phyloP scores from a whole-genome alignment of 768 basidiomycete species.

The Rhodotorula paludigena region DNA sequence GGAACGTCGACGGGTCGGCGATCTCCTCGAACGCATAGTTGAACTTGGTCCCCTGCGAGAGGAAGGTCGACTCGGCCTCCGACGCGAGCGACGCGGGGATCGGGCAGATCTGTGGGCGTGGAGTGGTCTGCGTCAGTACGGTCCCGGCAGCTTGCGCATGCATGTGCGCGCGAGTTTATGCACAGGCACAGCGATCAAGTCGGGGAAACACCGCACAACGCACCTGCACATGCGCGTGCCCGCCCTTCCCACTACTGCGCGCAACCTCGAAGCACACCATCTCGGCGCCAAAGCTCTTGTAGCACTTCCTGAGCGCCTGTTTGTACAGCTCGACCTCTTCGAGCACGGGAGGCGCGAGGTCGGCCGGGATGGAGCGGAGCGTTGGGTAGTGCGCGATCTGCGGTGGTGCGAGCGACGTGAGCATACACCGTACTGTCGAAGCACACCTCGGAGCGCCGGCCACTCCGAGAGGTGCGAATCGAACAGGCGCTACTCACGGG shows the following conservation, averaged over 20 bases:
- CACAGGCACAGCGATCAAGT: neutral
- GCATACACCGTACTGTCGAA: neutral
- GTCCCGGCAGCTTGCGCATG: too few relatives aligned
- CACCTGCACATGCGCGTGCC: constrained; percentile 88
- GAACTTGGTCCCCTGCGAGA: constrained; percentile 60
- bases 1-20: constrained; percentile 57
- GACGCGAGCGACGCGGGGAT: constrained; percentile 62
- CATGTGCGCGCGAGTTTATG: too few relatives aligned
- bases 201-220: neutral
- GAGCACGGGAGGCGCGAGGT: constrained; percentile 67
- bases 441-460: too few relatives aligned
- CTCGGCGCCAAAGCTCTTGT: constrained; percentile 62
- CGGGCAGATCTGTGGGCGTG: constrained; percentile 54
- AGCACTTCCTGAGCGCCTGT: constrained; percentile 64
- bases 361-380: constrained; percentile 70
- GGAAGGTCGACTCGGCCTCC: constrained; percentile 66
- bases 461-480: neutral
- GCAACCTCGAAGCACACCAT: constrained; percentile 84
- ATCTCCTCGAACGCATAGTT: constrained; percentile 74
- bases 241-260: constrained; percentile 73
- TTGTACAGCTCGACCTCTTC: constrained; percentile 82
- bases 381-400: constrained; percentile 84
- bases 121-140: neutral
- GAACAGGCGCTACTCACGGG: constrained; percentile 52
- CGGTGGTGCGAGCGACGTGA: neutral